Evolutionary conservation across 257 asterid genomes (phyloP).

Genomic region (Ajuga chamaepitys): DNA sequence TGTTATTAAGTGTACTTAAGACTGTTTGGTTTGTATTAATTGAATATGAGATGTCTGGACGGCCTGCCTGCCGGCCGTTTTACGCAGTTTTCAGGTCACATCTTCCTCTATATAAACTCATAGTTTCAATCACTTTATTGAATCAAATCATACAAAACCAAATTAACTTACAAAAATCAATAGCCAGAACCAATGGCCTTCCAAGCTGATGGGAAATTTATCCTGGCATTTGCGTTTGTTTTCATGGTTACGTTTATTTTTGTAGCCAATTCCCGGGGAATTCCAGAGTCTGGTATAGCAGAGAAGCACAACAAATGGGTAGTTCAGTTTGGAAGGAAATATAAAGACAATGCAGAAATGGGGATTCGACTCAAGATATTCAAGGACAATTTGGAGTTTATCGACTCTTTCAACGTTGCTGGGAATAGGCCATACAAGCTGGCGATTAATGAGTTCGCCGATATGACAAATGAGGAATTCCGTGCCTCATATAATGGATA

Average conservation of each 20-base stretch:
- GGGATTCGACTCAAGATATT: constrained; percentile 24
- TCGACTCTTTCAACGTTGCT: constrained; percentile 14
- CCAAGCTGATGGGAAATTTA: no score
- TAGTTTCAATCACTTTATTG: no score
- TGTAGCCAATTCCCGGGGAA: constrained; percentile 1
- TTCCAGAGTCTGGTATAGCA: constrained; percentile 9
- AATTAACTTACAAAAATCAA: no score
- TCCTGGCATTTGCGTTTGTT: background rate
- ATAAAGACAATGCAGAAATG: constrained; percentile 27
- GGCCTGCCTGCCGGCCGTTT: no score
- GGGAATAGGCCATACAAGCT: constrained; percentile 19
- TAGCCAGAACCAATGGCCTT: background rate
- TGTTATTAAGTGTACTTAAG: no score
- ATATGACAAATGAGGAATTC: constrained; percentile 23
- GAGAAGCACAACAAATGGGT: constrained; percentile 34
- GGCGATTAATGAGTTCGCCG: constrained; percentile 28
- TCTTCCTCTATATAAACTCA: background rate
- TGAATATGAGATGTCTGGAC: no score
- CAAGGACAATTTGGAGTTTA: constrained; percentile 26
- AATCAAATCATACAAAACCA: background rate
- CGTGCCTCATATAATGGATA: constrained; percentile 19
- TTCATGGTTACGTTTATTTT: constrained; percentile 5
- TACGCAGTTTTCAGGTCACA: no score
- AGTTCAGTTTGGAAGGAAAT: constrained; percentile 15
- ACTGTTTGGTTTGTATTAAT: no score